Conservation (phyloP, 1,284 basidiomycete species). For the Xerocomus minutiporus region DNA sequence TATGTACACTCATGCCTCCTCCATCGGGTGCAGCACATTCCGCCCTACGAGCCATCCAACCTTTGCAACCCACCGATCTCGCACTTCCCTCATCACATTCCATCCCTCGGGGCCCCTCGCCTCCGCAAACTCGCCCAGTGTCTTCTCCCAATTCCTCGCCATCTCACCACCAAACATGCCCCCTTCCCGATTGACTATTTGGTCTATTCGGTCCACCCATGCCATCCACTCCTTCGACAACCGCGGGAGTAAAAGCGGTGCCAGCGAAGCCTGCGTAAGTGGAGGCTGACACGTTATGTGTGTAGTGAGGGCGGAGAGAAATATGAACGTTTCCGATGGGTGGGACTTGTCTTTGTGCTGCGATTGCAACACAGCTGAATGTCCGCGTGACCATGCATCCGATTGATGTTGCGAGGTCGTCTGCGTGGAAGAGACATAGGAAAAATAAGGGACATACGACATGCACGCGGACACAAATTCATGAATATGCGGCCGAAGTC, state of each 20-base stretch:
- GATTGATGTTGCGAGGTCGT: slow-evolving; percentile 20
- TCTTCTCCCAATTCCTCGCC: slow-evolving; percentile 62
- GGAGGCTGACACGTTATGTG: slow-evolving; percentile 65
- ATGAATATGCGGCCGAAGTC: slow-evolving; percentile 66
- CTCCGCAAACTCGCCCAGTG: slow-evolving; percentile 59
- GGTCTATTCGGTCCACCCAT: slow-evolving; percentile 68
- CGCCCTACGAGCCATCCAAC: slow-evolving; percentile 76
- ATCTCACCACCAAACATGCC: slow-evolving; percentile 74
- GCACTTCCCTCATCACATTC: slow-evolving; percentile 51
- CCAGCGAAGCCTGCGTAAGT: slow-evolving; percentile 56
- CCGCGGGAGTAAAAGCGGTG: slow-evolving; percentile 54
- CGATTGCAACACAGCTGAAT: slow-evolving; percentile 42
- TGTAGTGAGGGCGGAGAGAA: slow-evolving; percentile 62
- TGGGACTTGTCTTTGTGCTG: slow-evolving; percentile 60
- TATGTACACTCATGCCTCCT: slow-evolving; percentile 34
- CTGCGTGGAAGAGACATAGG: slow-evolving; percentile 42
- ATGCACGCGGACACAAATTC: slow-evolving; percentile 71
- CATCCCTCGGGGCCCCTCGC: slow-evolving; percentile 46
- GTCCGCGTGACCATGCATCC: slow-evolving; percentile 33
- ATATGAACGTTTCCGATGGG: slow-evolving; percentile 67
- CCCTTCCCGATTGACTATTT: slow-evolving; percentile 62
- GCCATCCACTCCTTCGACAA: slow-evolving; percentile 68
- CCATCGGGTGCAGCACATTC: slow-evolving; percentile 49
- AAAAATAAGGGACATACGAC: slow-evolving; percentile 80
- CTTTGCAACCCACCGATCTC: slow-evolving; percentile 66